Base-by-base conservation (phyloP, 495 filamentous ascomycete genomes). In the Trichodelitschia bisporula region DNA sequence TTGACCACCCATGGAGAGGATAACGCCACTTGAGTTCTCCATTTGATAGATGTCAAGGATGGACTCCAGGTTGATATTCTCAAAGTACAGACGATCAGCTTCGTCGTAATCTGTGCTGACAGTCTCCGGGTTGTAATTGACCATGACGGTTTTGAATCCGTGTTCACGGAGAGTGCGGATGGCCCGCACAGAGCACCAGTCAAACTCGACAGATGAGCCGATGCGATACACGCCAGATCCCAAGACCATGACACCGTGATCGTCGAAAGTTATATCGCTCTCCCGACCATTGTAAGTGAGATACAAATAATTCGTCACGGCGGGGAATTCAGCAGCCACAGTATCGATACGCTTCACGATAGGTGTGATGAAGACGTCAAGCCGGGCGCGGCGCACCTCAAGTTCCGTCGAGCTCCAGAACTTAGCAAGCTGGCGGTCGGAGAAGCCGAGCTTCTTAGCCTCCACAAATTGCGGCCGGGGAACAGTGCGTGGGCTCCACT, bases 301-400 rank as follows among this genome's bases (percentile, higher is more conserved):
- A 46, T 95, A 97, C 5, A 97, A 69, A 46, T 97, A 97, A 51
- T 97, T 97, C 21, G 86, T 95, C 40, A 66, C 75, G 9, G 79
- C 72, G 14, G 86, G 86, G 54, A 93, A 97, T 49, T 97, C 86
- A 15, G 83, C 86, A 19, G 86, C 86, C 34, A 97, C 86, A 9
- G 86, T 97, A 55, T 97, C 86, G 39, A 97, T 93, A 54, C 93
- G 86, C 61, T 93, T 97, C 31, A 91, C 83, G 40, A 77, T 66
- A 1, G 86, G 86, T 13, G 63, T 63, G 38, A 97, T 82, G 18
- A 77, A 77, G 20, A 73, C 66, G 43, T 93, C 80, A 24, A 80
- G 56, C 45, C 86, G 66, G 51, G 75, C 56, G 12, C 69, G 69
- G 34, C 86, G 66, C 11, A 95, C 68, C 33, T 79, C 77, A 34